Evolutionary conservation across 2,329 filamentous ascomycete species (phyloP), one percentile per base, ranked within the genome.

Genomic region (Chaetomium sp.): DNA sequence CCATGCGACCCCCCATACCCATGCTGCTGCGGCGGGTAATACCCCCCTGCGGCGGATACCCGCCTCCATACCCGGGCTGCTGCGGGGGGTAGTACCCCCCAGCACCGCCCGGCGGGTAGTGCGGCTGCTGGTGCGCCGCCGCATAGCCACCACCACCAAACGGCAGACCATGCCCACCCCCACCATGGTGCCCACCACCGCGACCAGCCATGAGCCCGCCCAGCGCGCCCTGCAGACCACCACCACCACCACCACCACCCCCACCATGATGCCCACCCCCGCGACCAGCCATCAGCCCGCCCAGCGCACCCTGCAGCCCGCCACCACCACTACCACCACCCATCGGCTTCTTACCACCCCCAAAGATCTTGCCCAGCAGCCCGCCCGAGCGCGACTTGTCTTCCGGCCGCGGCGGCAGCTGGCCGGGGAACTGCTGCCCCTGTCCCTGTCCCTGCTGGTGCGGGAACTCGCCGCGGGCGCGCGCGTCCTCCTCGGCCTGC

Each of bases 401-500:
- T 5, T 59, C 68, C 50, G 68, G 63, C 51, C 78, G 78, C 19
- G 82, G 75, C 21, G 82, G 80, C 23, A 83, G 75, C 67, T 84
- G 78, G 27, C 75, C 74, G 23, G 75, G 76, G 70, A 73, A 78
- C 4, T 73, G 68, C 33, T 29, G 38, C 23, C 25, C 70, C 57
- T 63, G 72, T 60, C 70, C 16, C n/a, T 10, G 19, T 4, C 16
- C 6, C 45, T 23, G n/a, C 8, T 23, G 6, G 60, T 42, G 51
- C 77, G 69, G 56, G 75, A 73, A 31, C 27, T 29, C 27, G 13
- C 47, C 67, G 68, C 74, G 74, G 19, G 82, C 83, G 53, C 86
- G 85, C 6, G 87, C 86, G 68, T 96, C 84, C 76, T 97, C 93
- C 76, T 97, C 91, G 53, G 90, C 90, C 75, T 97, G 93, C 50